These are phyloP conservation scores for Dictyostelium capitatum DNA, from an alignment of 78 protist species.

Conservation along the genomic window DNA sequence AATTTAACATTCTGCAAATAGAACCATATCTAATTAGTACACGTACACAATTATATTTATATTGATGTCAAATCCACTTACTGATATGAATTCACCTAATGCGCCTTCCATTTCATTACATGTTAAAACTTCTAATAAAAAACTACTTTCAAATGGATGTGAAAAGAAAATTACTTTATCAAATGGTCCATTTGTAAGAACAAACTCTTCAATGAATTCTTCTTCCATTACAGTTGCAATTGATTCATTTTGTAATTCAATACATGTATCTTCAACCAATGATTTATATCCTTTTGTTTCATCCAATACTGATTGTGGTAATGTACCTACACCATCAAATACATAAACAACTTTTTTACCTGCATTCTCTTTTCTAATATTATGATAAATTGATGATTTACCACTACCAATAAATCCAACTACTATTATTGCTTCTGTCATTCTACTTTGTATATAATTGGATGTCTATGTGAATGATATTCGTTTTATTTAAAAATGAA, in stretches of 20 bases:
- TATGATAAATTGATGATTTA: conserved; percentile 41
- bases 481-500: background rate
- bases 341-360: conserved; percentile 5
- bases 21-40: too few species aligned
- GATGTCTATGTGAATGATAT: background rate
- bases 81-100: conserved; percentile 22
- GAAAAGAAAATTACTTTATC: conserved; percentile 24
- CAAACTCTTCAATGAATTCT: background rate
- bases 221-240: background rate
- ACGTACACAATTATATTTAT: background rate
- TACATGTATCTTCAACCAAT: background rate
- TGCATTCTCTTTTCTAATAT: background rate
- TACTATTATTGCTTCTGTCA: conserved; percentile 33
- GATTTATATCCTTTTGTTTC: background rate
- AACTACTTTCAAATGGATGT: conserved; percentile 37
- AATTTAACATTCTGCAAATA: conserved; percentile 19
- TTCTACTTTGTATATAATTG: background rate
- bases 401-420: conserved; percentile 32
- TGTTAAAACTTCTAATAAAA: conserved; percentile 30
- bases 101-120: conserved; percentile 39
- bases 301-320: conserved; percentile 44
- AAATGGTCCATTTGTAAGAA: background rate
- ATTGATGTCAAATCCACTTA: too few species aligned
- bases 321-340: conserved; percentile 23
- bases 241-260: conserved; percentile 8